Conservation (phyloP, 2,329 filamentous ascomycete genomes). For the Colletotrichum sp. region DNA sequence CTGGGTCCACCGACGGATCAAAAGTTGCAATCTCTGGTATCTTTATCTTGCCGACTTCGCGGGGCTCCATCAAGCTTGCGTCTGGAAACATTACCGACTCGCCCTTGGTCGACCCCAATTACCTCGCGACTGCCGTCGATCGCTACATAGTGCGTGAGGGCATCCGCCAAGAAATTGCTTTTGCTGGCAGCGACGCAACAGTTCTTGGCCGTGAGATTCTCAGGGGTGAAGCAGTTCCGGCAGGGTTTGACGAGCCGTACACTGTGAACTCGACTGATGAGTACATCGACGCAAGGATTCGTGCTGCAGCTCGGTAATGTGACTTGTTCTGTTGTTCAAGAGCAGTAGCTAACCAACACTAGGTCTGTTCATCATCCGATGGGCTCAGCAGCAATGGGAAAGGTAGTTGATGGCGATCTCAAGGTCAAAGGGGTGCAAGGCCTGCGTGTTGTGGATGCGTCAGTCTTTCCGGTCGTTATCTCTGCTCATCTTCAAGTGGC, state of each 20-base stretch:
- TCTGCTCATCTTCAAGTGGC: conserved; percentile 54
- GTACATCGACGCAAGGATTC: conserved; percentile 30
- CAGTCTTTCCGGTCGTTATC: conserved; percentile 36
- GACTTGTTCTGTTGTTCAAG: conserved; percentile 2
- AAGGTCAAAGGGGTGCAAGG: conserved; percentile 38
- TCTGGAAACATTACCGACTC: conserved; percentile 20
- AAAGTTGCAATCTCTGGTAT: conserved; percentile 22
- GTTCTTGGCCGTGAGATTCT: conserved; percentile 18
- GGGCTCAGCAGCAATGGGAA: conserved; percentile 35
- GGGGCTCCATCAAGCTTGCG: conserved; percentile 29
- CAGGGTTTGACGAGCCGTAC: conserved; percentile 20
- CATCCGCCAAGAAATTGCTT: conserved; percentile 26
- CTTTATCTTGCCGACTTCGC: conserved; percentile 28
- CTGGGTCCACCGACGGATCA: conserved; percentile 25
- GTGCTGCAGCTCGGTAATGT: conserved; percentile 12
- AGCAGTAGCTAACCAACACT: not conserved
- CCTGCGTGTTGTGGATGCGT: conserved; percentile 42
- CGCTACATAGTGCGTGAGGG: conserved; percentile 30
- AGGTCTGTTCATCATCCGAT: conserved; percentile 22
- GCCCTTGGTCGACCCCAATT: conserved; percentile 34
- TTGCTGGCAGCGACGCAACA: conserved; percentile 17
- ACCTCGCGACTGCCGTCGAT: conserved; percentile 31
- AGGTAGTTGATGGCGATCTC: conserved; percentile 32
- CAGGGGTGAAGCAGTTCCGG: conserved; percentile 26
- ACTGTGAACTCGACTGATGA: conserved; percentile 26